These are phyloP conservation scores for Dothiorella sarmentorum DNA, from an alignment of 2,329 filamentous ascomycete species.

Conservation along the genomic window DNA sequence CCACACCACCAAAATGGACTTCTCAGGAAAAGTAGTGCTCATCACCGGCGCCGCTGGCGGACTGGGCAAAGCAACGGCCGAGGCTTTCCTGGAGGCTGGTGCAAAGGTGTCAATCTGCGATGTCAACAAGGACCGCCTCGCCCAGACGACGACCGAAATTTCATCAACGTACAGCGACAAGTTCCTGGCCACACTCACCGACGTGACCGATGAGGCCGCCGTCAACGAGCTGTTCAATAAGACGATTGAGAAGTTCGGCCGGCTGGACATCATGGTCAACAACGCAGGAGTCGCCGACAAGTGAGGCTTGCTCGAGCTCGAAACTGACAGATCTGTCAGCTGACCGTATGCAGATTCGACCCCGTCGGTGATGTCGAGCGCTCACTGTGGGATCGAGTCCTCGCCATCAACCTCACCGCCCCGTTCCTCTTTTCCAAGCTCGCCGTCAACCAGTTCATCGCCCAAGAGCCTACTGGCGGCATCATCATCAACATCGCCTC, in stretches of 20 bases:
- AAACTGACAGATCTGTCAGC: too few species aligned
- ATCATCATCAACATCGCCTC: conserved; percentile 51
- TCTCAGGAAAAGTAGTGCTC: conserved; percentile 4
- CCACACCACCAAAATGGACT: background rate
- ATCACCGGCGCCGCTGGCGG: conserved; percentile 19
- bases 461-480: conserved; percentile 40
- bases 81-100: conserved; percentile 24
- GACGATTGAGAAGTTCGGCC: conserved; percentile 35
- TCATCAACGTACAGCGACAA: conserved; percentile 15
- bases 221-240: background rate
- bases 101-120: conserved; percentile 36
- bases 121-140: conserved; percentile 30
- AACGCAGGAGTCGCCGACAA: conserved; percentile 56
- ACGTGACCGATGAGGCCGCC: background rate
- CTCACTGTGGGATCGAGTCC: conserved; percentile 51
- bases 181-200: conserved; percentile 30
- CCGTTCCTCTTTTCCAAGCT: conserved; percentile 52
- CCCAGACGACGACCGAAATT: background rate
- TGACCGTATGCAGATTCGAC: conserved; percentile 38
- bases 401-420: conserved; percentile 57
- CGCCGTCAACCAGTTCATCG: conserved; percentile 49
- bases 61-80: conserved; percentile 15
- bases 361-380: conserved; percentile 48
- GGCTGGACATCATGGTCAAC: conserved; percentile 56
- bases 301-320: background rate